Conservation (phyloP, 1,284 basidiomycete genomes). For the Athelia psychrophila region DNA sequence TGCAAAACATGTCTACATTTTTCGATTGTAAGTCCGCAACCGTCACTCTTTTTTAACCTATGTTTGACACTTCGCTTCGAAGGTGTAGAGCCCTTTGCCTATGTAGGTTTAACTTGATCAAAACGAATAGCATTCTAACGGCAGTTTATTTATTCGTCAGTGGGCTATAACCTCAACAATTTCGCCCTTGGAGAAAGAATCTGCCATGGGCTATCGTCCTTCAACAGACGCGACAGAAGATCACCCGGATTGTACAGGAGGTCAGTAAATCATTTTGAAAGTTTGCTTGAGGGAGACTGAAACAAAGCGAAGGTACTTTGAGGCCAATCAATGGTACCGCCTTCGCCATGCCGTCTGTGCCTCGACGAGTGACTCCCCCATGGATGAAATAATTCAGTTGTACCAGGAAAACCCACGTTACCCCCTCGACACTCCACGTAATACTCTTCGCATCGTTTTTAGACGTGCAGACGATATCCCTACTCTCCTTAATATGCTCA, state of each 20-base stretch:
- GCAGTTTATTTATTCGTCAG: slow-evolving; percentile 21
- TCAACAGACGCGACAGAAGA: slow-evolving; percentile 17
- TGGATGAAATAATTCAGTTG: slow-evolving; percentile 41
- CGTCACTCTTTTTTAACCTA: background rate
- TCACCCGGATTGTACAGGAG: slow-evolving; percentile 12
- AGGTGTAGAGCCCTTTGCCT: slow-evolving; percentile 37
- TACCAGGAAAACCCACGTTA: slow-evolving; percentile 15
- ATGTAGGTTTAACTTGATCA: slow-evolving; percentile 22
- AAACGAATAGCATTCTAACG: background rate
- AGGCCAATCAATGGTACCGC: slow-evolving; percentile 29
- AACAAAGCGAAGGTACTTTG: slow-evolving; percentile 31
- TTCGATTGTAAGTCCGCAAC: slow-evolving; percentile 36
- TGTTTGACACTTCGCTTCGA: slow-evolving; percentile 2
- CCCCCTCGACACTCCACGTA: slow-evolving; percentile 6
- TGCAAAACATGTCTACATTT: slow-evolving; percentile 31
- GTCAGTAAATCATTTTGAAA: slow-evolving; percentile 10
- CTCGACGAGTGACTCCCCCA: slow-evolving; percentile 19
- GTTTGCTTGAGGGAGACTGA: background rate
- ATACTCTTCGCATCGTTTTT: slow-evolving; percentile 31
- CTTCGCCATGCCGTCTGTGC: slow-evolving; percentile 26
- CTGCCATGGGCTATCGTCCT: slow-evolving; percentile 19
- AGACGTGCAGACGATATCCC: slow-evolving; percentile 24
- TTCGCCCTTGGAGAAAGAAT: slow-evolving; percentile 23
- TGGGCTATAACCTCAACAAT: slow-evolving; percentile 37
- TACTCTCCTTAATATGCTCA: background rate